Percentiles rank a stretch among this genome's conserved stretches.
Conservation (phyloP, 805 yeast species). For the Candida ovalis region DNA sequence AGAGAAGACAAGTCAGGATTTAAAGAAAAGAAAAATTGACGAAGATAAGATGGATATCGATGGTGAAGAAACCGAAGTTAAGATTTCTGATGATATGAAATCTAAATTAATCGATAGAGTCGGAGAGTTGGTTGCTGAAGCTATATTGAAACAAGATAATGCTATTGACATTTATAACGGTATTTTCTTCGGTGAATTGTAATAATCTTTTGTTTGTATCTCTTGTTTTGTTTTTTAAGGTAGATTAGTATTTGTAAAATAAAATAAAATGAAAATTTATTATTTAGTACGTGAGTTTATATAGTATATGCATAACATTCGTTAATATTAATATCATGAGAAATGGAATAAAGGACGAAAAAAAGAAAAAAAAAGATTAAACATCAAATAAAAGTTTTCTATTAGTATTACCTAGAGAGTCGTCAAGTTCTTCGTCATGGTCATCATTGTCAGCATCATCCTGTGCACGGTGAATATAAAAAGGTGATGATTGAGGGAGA, state of each 20-base stretch:
- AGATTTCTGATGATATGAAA: constrained; percentile 29
- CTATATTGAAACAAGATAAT: constrained; percentile 44
- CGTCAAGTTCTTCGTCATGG: not conserved
- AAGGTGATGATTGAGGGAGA: constrained; percentile 35
- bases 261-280: not conserved
- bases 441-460: too few relatives aligned
- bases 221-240: not conserved
- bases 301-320: too few relatives aligned
- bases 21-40: constrained; percentile 11
- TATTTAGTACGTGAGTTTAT: not conserved
- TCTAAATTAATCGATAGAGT: constrained; percentile 51
- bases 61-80: constrained; percentile 31
- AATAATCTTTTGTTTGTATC: not conserved
- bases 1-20: not conserved
- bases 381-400: constrained; percentile 19
- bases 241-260: not conserved
- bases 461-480: constrained; percentile 20
- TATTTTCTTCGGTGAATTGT: constrained; percentile 66
- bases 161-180: constrained; percentile 55
- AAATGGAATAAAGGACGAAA: constrained; percentile 30
- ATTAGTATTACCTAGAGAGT: constrained; percentile 7
- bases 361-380: not conserved
- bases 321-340: too few relatives aligned
- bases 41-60: constrained; percentile 36
- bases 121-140: constrained; percentile 55